Conservation (phyloP, 129 eudicot genomes). For the Kitagawia praeruptora region DNA sequence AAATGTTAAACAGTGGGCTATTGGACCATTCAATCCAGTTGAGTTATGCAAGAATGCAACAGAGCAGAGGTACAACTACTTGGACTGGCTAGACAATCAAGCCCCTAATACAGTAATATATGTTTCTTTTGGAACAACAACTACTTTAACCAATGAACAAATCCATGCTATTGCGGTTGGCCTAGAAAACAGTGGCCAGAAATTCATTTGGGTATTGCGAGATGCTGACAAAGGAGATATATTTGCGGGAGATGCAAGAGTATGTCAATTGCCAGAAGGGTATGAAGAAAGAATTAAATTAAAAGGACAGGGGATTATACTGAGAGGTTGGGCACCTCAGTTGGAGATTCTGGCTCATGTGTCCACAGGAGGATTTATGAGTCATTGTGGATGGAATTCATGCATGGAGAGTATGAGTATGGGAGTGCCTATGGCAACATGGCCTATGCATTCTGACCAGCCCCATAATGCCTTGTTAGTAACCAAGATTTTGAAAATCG, state of each 20-base stretch:
- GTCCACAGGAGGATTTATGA: not conserved
- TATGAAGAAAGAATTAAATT: not conserved
- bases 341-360: not conserved
- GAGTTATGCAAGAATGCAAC: not conserved
- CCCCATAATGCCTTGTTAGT: not conserved
- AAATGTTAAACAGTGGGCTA: not conserved
- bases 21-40: not conserved
- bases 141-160: slow-evolving; percentile 1
- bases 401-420: not conserved
- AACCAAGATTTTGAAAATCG: not conserved
- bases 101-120: slow-evolving; percentile 29
- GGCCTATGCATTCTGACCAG: not conserved
- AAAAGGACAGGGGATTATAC: not conserved
- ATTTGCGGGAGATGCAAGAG: not conserved
- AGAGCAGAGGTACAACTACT: slow-evolving; percentile 12
- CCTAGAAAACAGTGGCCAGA: not conserved
- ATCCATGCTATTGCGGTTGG: not conserved
- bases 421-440: not conserved
- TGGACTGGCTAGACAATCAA: slow-evolving; percentile 47
- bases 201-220: not conserved
- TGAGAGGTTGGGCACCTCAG: slow-evolving; percentile 1
- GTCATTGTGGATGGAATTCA: not conserved
- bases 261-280: not conserved
- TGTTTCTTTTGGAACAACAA: slow-evolving; percentile 43
- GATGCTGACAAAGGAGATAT: not conserved